A percentile compares a stretch with the other conserved stretches of the same genome.
Conservation (phyloP, 768 basidiomycete species). For the Punctularia strigosozonata region DNA sequence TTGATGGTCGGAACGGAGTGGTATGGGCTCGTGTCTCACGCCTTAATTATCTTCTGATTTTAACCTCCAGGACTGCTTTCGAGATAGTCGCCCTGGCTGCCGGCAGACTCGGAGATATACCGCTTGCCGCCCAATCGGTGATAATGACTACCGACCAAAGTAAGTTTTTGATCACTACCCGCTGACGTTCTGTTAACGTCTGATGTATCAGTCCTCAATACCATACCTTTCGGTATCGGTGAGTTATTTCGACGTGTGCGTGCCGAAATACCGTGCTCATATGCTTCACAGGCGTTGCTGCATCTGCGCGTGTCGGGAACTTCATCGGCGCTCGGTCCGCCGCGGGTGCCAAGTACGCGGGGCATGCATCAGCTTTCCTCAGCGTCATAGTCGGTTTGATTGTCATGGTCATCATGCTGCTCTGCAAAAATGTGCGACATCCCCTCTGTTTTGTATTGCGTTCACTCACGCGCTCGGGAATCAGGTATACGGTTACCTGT, state of each 20-base stretch:
- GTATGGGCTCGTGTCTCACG: constrained; percentile 21
- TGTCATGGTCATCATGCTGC: constrained; percentile 50
- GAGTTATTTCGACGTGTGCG: background rate
- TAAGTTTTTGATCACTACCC: constrained; percentile 13
- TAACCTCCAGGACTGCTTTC: constrained; percentile 52
- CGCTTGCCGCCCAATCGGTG: constrained; percentile 65
- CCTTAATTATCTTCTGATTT: background rate
- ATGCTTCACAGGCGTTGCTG: constrained; percentile 39
- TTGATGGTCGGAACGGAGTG: constrained; percentile 76
- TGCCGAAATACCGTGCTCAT: background rate
- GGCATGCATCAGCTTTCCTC: constrained; percentile 51
- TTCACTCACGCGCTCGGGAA: background rate
- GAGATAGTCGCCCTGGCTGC: constrained; percentile 75
- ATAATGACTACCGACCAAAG: constrained; percentile 78
- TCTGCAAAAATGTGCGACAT: constrained; percentile 44
- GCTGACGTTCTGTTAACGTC: background rate
- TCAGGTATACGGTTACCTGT: constrained; percentile 56
- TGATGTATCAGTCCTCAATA: constrained; percentile 41
- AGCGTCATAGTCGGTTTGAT: constrained; percentile 46
- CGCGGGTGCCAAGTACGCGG: constrained; percentile 39
- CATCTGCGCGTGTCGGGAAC: constrained; percentile 64
- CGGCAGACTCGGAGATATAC: constrained; percentile 51
- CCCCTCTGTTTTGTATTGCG: background rate
- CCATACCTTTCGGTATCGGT: constrained; percentile 67
- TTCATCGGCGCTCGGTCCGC: constrained; percentile 50